Percentiles rank a stretch among this genome's conserved stretches.
Evolutionary conservation across 75 land plant genomes (phyloP).

Genomic region (Pinus tabuliformis): DNA sequence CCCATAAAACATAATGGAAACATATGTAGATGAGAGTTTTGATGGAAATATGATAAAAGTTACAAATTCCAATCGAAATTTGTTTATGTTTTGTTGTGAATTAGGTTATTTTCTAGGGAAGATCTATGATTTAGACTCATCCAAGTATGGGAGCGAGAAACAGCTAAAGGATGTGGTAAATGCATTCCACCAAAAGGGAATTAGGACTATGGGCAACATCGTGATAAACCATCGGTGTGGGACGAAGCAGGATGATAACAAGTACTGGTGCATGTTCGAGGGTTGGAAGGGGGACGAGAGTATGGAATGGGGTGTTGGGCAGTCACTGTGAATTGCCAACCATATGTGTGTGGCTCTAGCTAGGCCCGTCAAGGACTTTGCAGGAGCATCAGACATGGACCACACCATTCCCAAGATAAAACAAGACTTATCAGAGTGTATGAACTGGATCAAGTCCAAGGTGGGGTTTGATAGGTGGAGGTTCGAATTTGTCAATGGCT

Average conservation of each 20-base stretch:
- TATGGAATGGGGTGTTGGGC: too few species aligned
- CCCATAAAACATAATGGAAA: not conserved
- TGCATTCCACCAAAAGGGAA: constrained; percentile 18
- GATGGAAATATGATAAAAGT: not conserved
- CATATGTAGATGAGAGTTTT: not conserved
- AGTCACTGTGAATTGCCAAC: too few species aligned
- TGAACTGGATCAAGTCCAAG: constrained; percentile 29
- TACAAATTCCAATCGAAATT: too few species aligned
- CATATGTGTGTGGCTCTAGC: too few species aligned
- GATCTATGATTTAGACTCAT: constrained; percentile 23
- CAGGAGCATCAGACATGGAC: constrained; percentile 39
- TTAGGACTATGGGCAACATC: constrained; percentile 26
- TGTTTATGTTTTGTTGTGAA: not conserved
- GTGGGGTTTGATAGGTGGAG: constrained; percentile 44
- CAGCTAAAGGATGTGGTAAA: constrained; percentile 24
- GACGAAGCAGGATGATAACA: constrained; percentile 19
- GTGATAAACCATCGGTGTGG: constrained; percentile 40
- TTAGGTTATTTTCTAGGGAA: constrained; percentile 77
- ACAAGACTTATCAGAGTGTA: constrained; percentile 30
- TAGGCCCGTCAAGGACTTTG: constrained; percentile 45
- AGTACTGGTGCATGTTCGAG: too few species aligned
- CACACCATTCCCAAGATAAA: constrained; percentile 36
- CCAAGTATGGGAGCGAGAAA: constrained; percentile 20
- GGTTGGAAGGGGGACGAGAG: too few species aligned
- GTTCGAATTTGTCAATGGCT: constrained; percentile 41